A percentile compares a stretch with the other conserved stretches of the same genome.
Evolutionary conservation across 495 filamentous ascomycete species (phyloP).

Genomic region (Penicillium tannophilum): DNA sequence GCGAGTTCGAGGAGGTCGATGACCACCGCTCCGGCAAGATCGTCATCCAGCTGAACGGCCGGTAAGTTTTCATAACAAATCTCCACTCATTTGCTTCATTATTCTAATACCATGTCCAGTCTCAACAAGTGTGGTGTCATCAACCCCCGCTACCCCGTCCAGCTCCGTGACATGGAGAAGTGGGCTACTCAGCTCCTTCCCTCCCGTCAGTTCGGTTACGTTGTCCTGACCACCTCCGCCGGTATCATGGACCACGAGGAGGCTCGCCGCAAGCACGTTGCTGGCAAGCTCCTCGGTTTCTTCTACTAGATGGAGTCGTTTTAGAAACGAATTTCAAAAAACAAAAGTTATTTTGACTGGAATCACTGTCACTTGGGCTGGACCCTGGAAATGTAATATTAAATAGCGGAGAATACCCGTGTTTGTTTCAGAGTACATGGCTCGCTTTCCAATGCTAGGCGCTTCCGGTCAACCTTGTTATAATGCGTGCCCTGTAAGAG

Average conservation of each 20-base stretch:
- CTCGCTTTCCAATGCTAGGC: constrained; percentile 26
- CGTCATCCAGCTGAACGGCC: constrained; percentile 90
- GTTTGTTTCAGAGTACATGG: constrained; percentile 37
- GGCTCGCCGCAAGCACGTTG: constrained; percentile 94
- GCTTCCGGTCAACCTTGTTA: constrained; percentile 26
- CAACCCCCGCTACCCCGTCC: constrained; percentile 97
- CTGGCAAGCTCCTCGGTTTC: constrained; percentile 95
- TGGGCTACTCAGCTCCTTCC: constrained; percentile 98
- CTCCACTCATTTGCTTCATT: neutral
- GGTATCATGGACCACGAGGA: constrained; percentile 99
- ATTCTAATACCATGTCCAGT: constrained; percentile 35
- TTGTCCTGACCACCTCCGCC: constrained; percentile 96
- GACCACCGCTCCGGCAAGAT: constrained; percentile 99
- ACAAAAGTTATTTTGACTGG: constrained; percentile 40
- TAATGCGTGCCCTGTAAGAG: neutral
- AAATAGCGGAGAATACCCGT: constrained; percentile 33
- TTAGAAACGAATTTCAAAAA: constrained; percentile 23
- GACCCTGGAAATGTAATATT: constrained; percentile 38
- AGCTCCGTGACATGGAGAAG: constrained; percentile 95
- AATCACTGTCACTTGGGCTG: constrained; percentile 28
- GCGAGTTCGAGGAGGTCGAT: constrained; percentile 99
- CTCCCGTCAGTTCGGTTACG: constrained; percentile 98
- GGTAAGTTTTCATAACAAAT: constrained; percentile 37
- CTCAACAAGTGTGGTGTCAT: constrained; percentile 99
- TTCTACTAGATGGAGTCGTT: constrained; percentile 72